Base-by-base conservation (phyloP, 2,329 filamentous ascomycete species). In the Fusarium torulosum region DNA sequence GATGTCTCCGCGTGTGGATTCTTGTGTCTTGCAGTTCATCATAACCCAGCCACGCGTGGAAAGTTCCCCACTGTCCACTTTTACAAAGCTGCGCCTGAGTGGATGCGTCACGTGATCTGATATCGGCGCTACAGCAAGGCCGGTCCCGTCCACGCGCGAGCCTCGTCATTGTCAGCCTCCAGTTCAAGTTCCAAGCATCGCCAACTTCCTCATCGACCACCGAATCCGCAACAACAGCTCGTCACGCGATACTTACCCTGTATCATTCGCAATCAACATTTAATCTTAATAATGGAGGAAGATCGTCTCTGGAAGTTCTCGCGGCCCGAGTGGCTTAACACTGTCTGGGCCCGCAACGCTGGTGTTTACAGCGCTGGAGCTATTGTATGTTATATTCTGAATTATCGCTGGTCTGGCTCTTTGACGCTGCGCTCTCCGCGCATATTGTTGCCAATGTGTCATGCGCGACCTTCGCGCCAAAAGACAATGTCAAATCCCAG, bases 271-370 rank as follows among this genome's bases (percentile, higher is more conserved):
- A 49, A 52, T 19, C 15, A 19, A 44, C 23, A 8, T n/a, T 15
- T 19, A 51, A 27, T 14, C n/a, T 2, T 4, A 45, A 49, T 11
- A n/a, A 89, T 89, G 86, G 85, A 88, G 66, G 87, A 90, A 70
- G 87, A 90, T 61, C 86, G 88, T 56, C 86, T 90, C 71, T 90
- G 85, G 85, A 90, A 89, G 81, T 90, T 90, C 75, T 78, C 83
- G 77, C 85, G 81, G 82, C 88, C 88, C 55, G 87, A 89, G 75
- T 91, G 88, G 88, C 82, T 90, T 58, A 89, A 88, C 80, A 89
- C 84, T 77, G 82, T 84, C 67, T 87, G 84, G 81, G 86, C 86
- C 66, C 87, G 88, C 74, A 89, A 88, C 70, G 81, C 86, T 19
- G 88, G 88, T 58, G 84, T 91, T 69, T 91, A 90, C 77, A 76